Conservation (phyloP, 1,284 basidiomycete species). For the Malassezia caprae region DNA sequence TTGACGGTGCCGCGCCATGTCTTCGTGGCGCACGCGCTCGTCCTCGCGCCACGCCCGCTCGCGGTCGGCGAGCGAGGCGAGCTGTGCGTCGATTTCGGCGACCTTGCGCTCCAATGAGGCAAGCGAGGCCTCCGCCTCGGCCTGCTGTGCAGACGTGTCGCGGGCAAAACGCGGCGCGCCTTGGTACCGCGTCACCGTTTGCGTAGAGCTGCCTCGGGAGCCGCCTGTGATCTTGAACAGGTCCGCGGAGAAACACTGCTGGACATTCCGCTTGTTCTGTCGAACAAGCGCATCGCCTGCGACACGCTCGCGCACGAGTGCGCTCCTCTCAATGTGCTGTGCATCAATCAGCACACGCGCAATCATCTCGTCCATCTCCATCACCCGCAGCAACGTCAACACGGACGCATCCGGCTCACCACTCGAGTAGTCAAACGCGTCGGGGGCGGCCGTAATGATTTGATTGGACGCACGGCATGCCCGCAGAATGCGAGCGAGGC, state of each 20-base stretch:
- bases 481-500: constrained; percentile 58
- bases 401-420: constrained; percentile 57
- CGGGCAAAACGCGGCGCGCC: constrained; percentile 45
- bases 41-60: constrained; percentile 15
- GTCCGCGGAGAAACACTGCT: constrained; percentile 38
- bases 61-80: constrained; percentile 6
- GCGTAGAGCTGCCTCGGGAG: constrained; percentile 20
- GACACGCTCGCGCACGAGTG: constrained; percentile 54
- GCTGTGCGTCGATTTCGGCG: constrained; percentile 17
- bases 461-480: constrained; percentile 18
- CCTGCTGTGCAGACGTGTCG: constrained; percentile 32
- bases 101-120: not conserved
- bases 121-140: constrained; percentile 16
- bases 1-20: constrained; percentile 4
- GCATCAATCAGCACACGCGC: constrained; percentile 71
- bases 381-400: constrained; percentile 70
- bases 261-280: constrained; percentile 34
- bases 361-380: constrained; percentile 71
- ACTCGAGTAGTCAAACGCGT: constrained; percentile 39
- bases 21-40: constrained; percentile 9
- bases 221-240: constrained; percentile 36
- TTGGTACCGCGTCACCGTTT: constrained; percentile 43
- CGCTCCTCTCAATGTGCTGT: constrained; percentile 60
- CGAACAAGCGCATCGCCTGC: constrained; percentile 45
- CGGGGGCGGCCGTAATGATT: constrained; percentile 51